phyloP scores from a whole-genome alignment of 306 rosid species.

The Cucumis hystrix region DNA sequence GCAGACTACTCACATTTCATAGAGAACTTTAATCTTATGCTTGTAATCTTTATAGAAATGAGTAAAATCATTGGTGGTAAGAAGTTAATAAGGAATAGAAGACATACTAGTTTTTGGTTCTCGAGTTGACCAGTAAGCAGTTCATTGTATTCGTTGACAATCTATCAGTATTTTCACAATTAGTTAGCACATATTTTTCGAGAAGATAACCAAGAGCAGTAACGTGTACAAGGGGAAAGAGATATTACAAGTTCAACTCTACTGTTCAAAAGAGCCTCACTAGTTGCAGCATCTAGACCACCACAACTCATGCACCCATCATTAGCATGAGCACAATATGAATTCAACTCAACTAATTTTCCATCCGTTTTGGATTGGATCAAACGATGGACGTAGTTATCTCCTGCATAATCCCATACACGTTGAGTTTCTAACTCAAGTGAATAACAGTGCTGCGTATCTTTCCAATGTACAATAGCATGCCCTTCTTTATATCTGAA shows the following conservation, averaged over 20 bases:
- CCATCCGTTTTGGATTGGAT: constrained; percentile 95
- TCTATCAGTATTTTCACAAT: constrained; percentile 33
- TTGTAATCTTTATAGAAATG: neutral
- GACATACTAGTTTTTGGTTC: constrained; percentile 71
- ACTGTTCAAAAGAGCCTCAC: constrained; percentile 74
- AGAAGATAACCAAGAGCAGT: neutral
- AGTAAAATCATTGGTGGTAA: neutral
- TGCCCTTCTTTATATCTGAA: constrained; percentile 82
- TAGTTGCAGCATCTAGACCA: constrained; percentile 52
- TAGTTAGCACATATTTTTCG: constrained; percentile 3
- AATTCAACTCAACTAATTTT: constrained; percentile 71
- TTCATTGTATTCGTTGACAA: constrained; percentile 84
- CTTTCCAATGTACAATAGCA: constrained; percentile 91
- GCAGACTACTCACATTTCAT: neutral
- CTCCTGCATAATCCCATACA: constrained; percentile 94
- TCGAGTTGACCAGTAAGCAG: constrained; percentile 84
- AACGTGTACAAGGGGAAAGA: constrained; percentile 8
- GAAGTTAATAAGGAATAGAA: neutral
- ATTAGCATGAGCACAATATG: constrained; percentile 44
- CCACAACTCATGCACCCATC: constrained; percentile 57
- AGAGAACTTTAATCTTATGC: neutral
- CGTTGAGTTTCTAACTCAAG: constrained; percentile 88
- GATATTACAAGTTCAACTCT: constrained; percentile 85
- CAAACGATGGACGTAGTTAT: constrained; percentile 90
- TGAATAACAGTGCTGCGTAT: constrained; percentile 89